Evolutionary conservation across 2,329 filamentous ascomycete genomes (phyloP), one percentile per base, ranked within the genome.

Genomic region (Phialemonium atrogriseum): DNA sequence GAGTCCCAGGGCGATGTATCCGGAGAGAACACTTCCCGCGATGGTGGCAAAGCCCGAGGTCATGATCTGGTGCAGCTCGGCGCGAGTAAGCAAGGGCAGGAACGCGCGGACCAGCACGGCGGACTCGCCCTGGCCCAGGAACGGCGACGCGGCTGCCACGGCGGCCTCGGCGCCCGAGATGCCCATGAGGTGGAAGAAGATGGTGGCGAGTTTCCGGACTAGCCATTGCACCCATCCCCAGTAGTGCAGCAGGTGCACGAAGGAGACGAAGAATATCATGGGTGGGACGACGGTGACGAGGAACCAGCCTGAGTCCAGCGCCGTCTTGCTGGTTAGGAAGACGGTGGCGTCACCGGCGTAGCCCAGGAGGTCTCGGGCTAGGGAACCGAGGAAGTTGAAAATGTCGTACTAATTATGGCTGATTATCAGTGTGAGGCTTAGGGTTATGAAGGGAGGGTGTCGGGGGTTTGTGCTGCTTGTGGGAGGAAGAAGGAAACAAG

Each of bases 111-210:
- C 86, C 49, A 95, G 64, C 83, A 94, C 93, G 38, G 85, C 86
- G 15, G 84, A 91, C 67, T 94, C 88, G 50, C 88, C 87, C 63
- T 94, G 87, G 7, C 88, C 88, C 49, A 94, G 91, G 60, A 94
- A 94, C 7, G 88, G 88, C 1, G 87, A 93, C 8, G 88, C 87
- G 20, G 88, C 84, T 20, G 88, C 88, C 36, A 94, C 88, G 30
- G 94, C 83, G n/a, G 88, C 86, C 58, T 94, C 88, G 27, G 85
- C 85, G 39, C 88, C 88, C 5, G 86, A 94, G 5, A 94, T 85
- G 31, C 76, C 73, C 59, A 95, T 80, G 26, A 68, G 72, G 82
- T 85, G 94, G 73, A 89, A 93, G 70, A 95, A 93, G 59, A 94
- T 87, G 31, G 74, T 71, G 37, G 88, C 86, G 47, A 91, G 84